Evolutionary conservation across 2,329 filamentous ascomycete species (phyloP), one percentile per base, ranked within the genome.

Genomic region (Penicillium sp.): DNA sequence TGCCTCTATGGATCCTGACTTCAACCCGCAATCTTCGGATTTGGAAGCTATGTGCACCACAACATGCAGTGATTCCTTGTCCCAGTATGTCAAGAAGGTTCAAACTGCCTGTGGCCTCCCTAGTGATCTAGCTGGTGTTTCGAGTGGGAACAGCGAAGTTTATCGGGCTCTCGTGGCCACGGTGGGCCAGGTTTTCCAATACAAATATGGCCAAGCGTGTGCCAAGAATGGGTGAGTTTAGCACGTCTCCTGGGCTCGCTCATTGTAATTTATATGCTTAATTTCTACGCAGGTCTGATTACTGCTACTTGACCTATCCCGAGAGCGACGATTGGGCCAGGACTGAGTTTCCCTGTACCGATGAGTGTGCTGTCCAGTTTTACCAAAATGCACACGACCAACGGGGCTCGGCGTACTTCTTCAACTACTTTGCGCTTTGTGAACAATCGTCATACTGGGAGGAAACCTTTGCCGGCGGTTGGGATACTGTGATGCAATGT

Each of bases 1-100:
- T 30, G 71, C 71, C 7, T 75, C 73, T 6, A 59, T 67, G 56
- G 68, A 69, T 48, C 69, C 71, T 10, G 57, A 66, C 52, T 75
- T 73, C 59, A 49, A 71, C 45, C 68, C 70, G 14, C 60, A 61
- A 6, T 28, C 61, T 28, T 58, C 64, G 8, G 68, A 73, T 59
- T 59, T 73, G 10, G 60, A 68, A 51, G 63, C 63, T 37, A 69
- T 65, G 22, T 73, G 71, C 58, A 71, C 69, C 13, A 55, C 60
- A 5, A 65, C 68, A 42, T 75, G 72, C 60, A 62, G 54, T 6
- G 61, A 68, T 38, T 71, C 70, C 4, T 58, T 75, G 54, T 59
- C 65, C 1, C 37, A 67, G 37, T 74, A 70, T 49, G 46, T 75
- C 25, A 60, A 65, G 26, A 66, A 67, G 30, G 63, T 75, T 35